These are phyloP conservation scores for Fusarium verticillioides DNA, from an alignment of 2,329 filamentous ascomycete genomes.

Conservation along the genomic window DNA sequence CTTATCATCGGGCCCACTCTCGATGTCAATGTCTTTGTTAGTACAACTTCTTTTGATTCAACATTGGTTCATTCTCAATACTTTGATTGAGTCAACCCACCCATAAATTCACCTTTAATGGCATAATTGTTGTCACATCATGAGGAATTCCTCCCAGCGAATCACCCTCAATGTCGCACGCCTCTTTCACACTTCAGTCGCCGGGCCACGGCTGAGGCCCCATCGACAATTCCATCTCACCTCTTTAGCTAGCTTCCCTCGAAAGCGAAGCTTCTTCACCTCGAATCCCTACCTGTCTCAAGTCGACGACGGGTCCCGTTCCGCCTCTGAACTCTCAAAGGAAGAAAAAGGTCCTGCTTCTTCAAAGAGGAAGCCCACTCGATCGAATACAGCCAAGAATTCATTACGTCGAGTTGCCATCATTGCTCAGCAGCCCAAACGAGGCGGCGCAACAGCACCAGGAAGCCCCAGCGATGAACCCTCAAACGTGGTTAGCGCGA, in stretches of 20 bases:
- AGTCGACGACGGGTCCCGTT: constrained; percentile 48
- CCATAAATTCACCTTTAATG: constrained; percentile 33
- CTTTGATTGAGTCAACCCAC: constrained; percentile 8
- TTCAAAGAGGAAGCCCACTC: constrained; percentile 59
- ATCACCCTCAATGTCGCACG: constrained; percentile 47
- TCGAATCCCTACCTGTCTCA: constrained; percentile 68
- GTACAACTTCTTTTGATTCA: constrained; percentile 4
- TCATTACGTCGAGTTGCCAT: constrained; percentile 87
- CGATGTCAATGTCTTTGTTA: constrained; percentile 4
- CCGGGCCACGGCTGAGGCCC: constrained; percentile 43
- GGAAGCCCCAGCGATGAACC: constrained; percentile 49
- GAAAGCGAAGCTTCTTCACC: constrained; percentile 73
- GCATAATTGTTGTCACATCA: constrained; percentile 38
- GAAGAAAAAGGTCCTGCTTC: constrained; percentile 35
- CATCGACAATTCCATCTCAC: constrained; percentile 60
- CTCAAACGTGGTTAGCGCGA: constrained; percentile 64
- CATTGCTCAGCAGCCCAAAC: constrained; percentile 76
- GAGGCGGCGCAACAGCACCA: constrained; percentile 40
- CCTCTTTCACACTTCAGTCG: constrained; percentile 46
- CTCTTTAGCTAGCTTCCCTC: constrained; percentile 56
- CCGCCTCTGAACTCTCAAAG: constrained; percentile 28
- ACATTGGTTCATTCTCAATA: not conserved
- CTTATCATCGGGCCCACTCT: constrained; percentile 23
- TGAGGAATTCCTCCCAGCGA: constrained; percentile 49
- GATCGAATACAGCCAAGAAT: constrained; percentile 67